These are phyloP conservation scores for Yarrowia bubula DNA, from an alignment of 805 yeast genomes.

Conservation along the genomic window DNA sequence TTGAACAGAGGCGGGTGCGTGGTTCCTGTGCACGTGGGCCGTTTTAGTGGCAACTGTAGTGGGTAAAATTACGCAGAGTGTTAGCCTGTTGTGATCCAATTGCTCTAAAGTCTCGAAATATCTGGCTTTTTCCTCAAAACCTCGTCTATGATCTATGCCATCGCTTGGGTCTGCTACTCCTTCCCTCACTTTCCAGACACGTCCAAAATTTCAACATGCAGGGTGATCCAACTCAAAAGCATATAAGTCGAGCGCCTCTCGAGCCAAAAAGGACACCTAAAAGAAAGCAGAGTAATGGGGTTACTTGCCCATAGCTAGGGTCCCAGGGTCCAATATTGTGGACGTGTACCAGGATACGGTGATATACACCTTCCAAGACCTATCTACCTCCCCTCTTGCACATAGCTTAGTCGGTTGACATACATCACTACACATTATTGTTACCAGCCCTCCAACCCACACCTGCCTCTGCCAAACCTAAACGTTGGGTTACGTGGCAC, in stretches of 20 bases:
- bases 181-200: constrained; percentile 14
- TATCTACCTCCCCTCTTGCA: background rate
- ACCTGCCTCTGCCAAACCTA: constrained; percentile 9
- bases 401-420: background rate
- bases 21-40: too few species aligned
- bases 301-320: too few species aligned
- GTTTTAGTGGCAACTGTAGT: background rate
- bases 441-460: constrained; percentile 5
- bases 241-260: constrained; percentile 4
- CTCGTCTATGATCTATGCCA: background rate
- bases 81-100: background rate
- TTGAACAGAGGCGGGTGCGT: background rate
- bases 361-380: too few species aligned
- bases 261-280: constrained; percentile 18
- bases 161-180: background rate
- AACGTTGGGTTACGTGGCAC: constrained; percentile 25
- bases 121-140: too few species aligned
- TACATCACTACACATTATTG: background rate
- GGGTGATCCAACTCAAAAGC: constrained; percentile 26
- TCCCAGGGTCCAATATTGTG: too few species aligned
- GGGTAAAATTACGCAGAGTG: background rate
- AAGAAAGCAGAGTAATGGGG: background rate
- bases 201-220: constrained; percentile 23
- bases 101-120: too few species aligned
- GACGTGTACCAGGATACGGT: background rate